Evolutionary conservation across 768 basidiomycete species (phyloP), one percentile per base, ranked within the genome.

Genomic region (Xerocomellus intermedius): DNA sequence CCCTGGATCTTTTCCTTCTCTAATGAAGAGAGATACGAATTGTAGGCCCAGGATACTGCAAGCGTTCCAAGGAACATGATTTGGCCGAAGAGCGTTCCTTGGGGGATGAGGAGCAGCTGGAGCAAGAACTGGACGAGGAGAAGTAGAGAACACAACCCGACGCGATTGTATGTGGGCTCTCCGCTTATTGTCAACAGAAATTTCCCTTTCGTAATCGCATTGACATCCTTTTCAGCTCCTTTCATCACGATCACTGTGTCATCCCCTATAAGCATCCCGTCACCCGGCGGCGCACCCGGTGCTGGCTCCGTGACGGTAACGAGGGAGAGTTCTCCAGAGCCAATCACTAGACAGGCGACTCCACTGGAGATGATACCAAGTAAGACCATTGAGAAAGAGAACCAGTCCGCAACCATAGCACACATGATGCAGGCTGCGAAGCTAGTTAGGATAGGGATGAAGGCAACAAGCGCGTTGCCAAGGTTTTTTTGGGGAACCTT

Each of bases 61-160:
- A 75, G 63, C 1, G 73, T 59, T 0, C 51, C 42, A 28, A 74
- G 52, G 54, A 74, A 75, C 69, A 74, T 55, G 41, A 71, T 51
- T 46, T 75, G 73, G 12, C 74, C 74, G 7, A 74, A 73, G 37
- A 74, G 64, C 12, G 52, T 32, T 12, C 59, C 67, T 46, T 75
- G 73, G 4, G 73, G 73, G 24, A 73, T 71, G 35, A 74, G 63
- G 42, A 74, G 61, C 4, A 74, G 60, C 54, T 75, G 73, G 22
- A 64, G 48, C 22, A 74, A 8, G 61, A 73, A 73, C 26, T 75
- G 74, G 38, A 60, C 26, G 19, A 69, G 58, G 32, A 74, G 67
- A 4, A 73, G 64, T 12, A 74, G 39, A 4, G 73, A 70, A 21
- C 60, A 70, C 35, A 59, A 19, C 28, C 74, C 69, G 45, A 73